Conservation (phyloP, 768 basidiomycete species). For the Naganishia kalamii region DNA sequence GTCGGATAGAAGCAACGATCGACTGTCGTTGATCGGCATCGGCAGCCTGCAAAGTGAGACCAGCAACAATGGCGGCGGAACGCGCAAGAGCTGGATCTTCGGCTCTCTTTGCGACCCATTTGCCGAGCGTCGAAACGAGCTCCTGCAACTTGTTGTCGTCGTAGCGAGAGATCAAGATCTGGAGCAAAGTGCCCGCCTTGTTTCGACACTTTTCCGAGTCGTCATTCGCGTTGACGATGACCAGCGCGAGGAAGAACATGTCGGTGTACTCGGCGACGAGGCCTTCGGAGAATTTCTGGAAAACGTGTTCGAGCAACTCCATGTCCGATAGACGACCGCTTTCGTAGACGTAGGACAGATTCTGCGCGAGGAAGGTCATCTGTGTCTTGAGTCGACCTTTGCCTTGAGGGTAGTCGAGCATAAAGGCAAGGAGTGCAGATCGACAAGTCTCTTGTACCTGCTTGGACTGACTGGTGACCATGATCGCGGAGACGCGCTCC, state of each 20-base stretch:
- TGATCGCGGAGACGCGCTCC: conserved; percentile 81
- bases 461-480: conserved; percentile 86
- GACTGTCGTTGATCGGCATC: conserved; percentile 51
- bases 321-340: conserved; percentile 88
- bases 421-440: conserved; percentile 79
- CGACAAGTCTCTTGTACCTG: conserved; percentile 89
- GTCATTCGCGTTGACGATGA: conserved; percentile 91
- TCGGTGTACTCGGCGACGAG: conserved; percentile 69
- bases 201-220: conserved; percentile 81
- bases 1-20: conserved; percentile 48
- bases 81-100: conserved; percentile 59
- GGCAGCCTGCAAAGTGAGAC: conserved; percentile 67
- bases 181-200: conserved; percentile 77
- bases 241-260: conserved; percentile 80
- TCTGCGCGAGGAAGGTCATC: conserved; percentile 86
- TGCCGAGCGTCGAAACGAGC: conserved; percentile 65
- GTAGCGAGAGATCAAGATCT: conserved; percentile 64
- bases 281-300: conserved; percentile 71
- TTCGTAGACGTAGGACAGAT: conserved; percentile 82
- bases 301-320: conserved; percentile 77
- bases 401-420: conserved; percentile 95
- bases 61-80: conserved; percentile 75
- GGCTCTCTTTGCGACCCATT: conserved; percentile 63
- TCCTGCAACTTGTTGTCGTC: conserved; percentile 56
- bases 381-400: conserved; percentile 78